Base-by-base conservation (phyloP, 257 asterid genomes). In the Solanum arcanum region DNA sequence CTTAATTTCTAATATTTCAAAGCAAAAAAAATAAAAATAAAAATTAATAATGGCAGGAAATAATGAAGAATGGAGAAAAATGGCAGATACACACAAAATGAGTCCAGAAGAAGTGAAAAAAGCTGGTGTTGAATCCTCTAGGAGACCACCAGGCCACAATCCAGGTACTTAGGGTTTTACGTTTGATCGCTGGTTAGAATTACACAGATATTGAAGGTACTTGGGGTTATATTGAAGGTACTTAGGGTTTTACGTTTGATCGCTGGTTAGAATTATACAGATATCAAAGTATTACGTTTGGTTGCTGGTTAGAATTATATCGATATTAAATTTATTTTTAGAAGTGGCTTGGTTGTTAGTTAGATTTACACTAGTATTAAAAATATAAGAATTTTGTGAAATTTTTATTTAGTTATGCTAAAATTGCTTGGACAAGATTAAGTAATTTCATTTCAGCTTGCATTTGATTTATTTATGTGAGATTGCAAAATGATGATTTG, bases 11-110 rank as follows among this genome's bases (percentile, higher is more conserved):
- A 35, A 69, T 29, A 14, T 69, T 69, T 11, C 21, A 59, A 12
- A 14, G 12, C 8, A 33, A 14, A 60, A 60, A 13, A 37, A 35
- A 29, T 29, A 5, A 37, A 60, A 82, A 14, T 1, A 6, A 64
- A 15, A 16, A 72, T 14, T 16, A 73, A 70, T 33, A 15, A 83
- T 88, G 92, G 91, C 91, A 49, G 92, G 89, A 84, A 87, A 87
- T 15, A 87, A 86, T 20, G 94, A 94, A 20, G 95, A 94, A 3
- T 92, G 98, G 98, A 94, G 93, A 42, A 94, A 90, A 12, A 94
- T 89, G 89, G 97, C 98, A 12, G 98, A 93, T 86, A 94, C 98
- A 25, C 93, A 91, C 92, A 96, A 93, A 91, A 96, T 96, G 99
- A 93, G 92, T 66, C 64, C 96, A 6, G 98, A 96, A 44, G 97